Base-by-base conservation (phyloP, 257 asterid species). In the Solanum bukasovii region DNA sequence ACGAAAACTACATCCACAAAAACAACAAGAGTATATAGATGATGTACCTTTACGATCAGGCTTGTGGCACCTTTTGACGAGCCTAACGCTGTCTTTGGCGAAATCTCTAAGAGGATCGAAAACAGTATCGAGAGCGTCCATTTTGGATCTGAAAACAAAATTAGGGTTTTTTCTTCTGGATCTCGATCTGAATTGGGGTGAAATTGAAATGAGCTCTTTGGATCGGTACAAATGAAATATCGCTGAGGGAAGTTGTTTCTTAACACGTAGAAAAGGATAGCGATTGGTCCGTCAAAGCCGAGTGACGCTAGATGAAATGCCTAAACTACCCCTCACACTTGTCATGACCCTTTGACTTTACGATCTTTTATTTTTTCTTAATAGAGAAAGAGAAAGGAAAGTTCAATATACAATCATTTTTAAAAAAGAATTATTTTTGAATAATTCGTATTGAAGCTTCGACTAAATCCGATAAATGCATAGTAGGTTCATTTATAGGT, bases 41-140 rank as follows among this genome's bases (percentile, higher is more conserved):
- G 18, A 16, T 42, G 29, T 74, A 90, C 91, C 91, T 87, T 90
- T 90, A 34, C 90, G 86, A 56, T 90, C 92, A 42, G 91, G 90
- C 88, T 90, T 90, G 90, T 89, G 91, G 87, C 92, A 90, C 13
- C 92, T 87, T 84, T 89, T 89, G 85, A 89, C 92, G 16, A 90
- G 92, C 72, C 91, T 90, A 16, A 87, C 88, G 81, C 91, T 90
- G 83, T 90, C 91, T 88, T 90, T 90, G 8, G 91, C 89, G 86
- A 90, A 90, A 7, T 87, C 90, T 71, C 92, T 90, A 35, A 90
- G 73, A 8, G 92, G 92, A 90, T 90, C 92, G 44, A 89, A 84
- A 65, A 90, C 90, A 11, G 89, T 70, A 87, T 89, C 90, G 84
- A 90, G 83, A n/a, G 92, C 87, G 83, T 89, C 92, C 92, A 90